Conservation (phyloP, 306 rosid genomes). For the Canavalia gladiata region DNA sequence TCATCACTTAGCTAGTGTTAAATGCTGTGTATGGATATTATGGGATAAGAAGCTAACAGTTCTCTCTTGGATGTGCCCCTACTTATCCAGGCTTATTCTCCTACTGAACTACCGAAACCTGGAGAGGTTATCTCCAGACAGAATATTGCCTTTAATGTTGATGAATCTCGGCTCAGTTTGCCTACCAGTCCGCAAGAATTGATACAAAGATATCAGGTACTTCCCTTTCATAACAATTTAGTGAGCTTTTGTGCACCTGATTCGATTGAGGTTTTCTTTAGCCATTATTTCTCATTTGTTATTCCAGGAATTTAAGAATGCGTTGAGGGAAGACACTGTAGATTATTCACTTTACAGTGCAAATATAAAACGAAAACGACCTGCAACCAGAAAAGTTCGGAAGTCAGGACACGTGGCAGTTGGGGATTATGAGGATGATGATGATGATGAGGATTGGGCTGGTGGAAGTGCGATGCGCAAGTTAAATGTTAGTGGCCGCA, state of each 20-base stretch:
- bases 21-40: slow-evolving; percentile 11
- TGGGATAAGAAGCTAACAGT: slow-evolving; percentile 23
- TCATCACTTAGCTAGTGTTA: slow-evolving; percentile 11
- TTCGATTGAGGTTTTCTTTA: slow-evolving; percentile 30
- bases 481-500: slow-evolving; percentile 72
- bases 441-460: slow-evolving; percentile 64
- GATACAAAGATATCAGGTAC: slow-evolving; percentile 85
- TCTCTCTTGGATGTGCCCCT: slow-evolving; percentile 29
- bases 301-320: slow-evolving; percentile 87
- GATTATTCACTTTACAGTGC: slow-evolving; percentile 89
- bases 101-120: slow-evolving; percentile 80
- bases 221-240: not conserved
- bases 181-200: slow-evolving; percentile 84
- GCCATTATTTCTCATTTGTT: slow-evolving; percentile 42
- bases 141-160: slow-evolving; percentile 66
- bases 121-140: slow-evolving; percentile 90
- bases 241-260: slow-evolving; percentile 8
- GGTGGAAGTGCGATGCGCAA: slow-evolving; percentile 68
- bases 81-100: slow-evolving; percentile 80
- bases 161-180: slow-evolving; percentile 73
- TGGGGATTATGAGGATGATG: slow-evolving; percentile 66
- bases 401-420: slow-evolving; percentile 59
- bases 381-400: slow-evolving; percentile 68
- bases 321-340: slow-evolving; percentile 82
- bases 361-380: slow-evolving; percentile 86